Percentiles rank a stretch among this genome's conserved stretches.
Conservation (phyloP, 345 rosid genomes). For the Populus ilicifolia region DNA sequence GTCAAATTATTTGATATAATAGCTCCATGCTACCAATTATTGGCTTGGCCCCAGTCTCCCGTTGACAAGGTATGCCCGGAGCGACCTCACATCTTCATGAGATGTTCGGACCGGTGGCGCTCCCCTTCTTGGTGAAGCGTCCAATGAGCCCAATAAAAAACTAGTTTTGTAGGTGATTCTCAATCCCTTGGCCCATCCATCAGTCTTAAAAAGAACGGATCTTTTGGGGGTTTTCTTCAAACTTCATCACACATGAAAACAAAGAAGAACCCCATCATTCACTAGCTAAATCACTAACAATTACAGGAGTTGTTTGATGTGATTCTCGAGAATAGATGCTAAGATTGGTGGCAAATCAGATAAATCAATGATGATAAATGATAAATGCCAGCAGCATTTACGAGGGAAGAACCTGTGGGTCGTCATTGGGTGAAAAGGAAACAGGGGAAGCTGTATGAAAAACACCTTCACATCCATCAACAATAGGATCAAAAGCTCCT, state of each 20-base stretch:
- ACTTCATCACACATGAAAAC: neutral
- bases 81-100: too few species aligned
- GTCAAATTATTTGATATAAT: neutral
- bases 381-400: neutral
- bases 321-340: neutral
- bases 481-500: slow-evolving; percentile 3
- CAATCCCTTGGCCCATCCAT: too few species aligned
- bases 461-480: slow-evolving; percentile 13
- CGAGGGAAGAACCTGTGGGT: neutral
- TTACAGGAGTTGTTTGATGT: neutral
- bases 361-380: neutral
- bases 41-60: neutral
- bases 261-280: neutral
- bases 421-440: neutral
- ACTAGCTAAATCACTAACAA: neutral
- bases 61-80: too few species aligned
- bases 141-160: too few species aligned
- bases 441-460: slow-evolving; percentile 10
- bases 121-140: too few species aligned
- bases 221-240: too few species aligned
- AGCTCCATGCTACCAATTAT: too few species aligned
- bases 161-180: too few species aligned
- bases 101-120: too few species aligned
- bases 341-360: neutral
- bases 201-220: too few species aligned